Conservation (phyloP, 768 basidiomycete genomes). For the Phylloporus sp. region DNA sequence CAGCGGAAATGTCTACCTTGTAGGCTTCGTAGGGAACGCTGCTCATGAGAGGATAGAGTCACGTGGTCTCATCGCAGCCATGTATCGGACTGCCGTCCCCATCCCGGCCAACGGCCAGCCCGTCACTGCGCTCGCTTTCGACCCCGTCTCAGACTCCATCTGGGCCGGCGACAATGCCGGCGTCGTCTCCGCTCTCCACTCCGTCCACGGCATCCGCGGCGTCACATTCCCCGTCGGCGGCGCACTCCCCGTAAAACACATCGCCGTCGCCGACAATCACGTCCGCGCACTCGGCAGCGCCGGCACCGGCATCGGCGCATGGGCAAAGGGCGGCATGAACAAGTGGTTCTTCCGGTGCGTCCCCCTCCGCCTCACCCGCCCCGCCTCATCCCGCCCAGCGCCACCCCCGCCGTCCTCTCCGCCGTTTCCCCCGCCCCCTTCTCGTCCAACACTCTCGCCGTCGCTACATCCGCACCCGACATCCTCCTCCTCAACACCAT, state of each 20-base stretch:
- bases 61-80: conserved; percentile 10
- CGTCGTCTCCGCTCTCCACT: conserved; percentile 62
- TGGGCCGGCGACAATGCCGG: conserved; percentile 82
- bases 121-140: conserved; percentile 77
- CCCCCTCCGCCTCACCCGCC: not conserved
- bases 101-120: conserved; percentile 35
- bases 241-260: conserved; percentile 62
- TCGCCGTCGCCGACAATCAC: conserved; percentile 74
- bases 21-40: conserved; percentile 47
- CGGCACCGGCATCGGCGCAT: conserved; percentile 68
- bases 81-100: conserved; percentile 20
- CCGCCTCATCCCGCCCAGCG: conserved; percentile 27
- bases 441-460: conserved; percentile 53
- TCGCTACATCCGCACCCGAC: conserved; percentile 55
- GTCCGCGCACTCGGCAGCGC: conserved; percentile 59
- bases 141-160: conserved; percentile 84
- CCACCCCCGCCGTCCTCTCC: conserved; percentile 25
- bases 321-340: conserved; percentile 81
- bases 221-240: conserved; percentile 73
- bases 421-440: conserved; percentile 45
- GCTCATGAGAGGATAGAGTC: conserved; percentile 15
- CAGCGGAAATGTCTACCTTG: conserved; percentile 28
- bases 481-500: conserved; percentile 67
- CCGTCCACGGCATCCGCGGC: conserved; percentile 56
- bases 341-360: conserved; percentile 75